Base-by-base conservation (phyloP, 2,329 filamentous ascomycete genomes). In the Ceratocystis huliohia region DNA sequence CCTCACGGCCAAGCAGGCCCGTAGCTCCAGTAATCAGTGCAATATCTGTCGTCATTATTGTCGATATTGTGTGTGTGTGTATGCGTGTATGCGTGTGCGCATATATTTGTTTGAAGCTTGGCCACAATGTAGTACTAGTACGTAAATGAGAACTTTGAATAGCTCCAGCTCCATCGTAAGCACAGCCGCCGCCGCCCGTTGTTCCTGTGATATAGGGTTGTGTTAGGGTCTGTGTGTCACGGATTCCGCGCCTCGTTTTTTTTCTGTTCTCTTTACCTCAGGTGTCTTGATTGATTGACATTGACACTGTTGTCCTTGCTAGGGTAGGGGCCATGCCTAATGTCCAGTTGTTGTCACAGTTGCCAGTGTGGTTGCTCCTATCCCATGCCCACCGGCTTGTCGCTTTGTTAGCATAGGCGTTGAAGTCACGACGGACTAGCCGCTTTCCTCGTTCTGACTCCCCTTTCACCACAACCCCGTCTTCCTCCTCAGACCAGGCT, bases 11-110 rank as follows among this genome's bases (percentile, higher is more conserved):
- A 1, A 96, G 82, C 10, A 96, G 81, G 65, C 91, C 91, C 22
- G 88, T 93, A 46, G 90, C 91, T 67, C 91, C 91, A 5, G 91
- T 96, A 66, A 96, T 78, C 30, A 96, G 80, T 8, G 83, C 90
- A 30, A 81, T 61, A 6, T 61, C 64, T 37, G 41, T 15, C 64
- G 37, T 41, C 37, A 41, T 41, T 41, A 66, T 68, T 15, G 3
- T 59, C 5, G n/a, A 15, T 17, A 59, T 5, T 6, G 6, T 59
- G 15, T 4, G 17, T 50, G 46, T 28, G 28, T n/a, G 7, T n/a
- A 20, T 20, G 37, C 41, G 13, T 63, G n/a, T 20, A 6, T 17
- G 59, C 22, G 25, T 57, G 15, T 25, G 53, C 30, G 28, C 13
- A 57, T 7, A 3, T 5, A 10, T 7, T 7, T 10, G 17, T 33